Conservation (phyloP, 371 early-diverging fungal species). For the Gilbertella persicaria region DNA sequence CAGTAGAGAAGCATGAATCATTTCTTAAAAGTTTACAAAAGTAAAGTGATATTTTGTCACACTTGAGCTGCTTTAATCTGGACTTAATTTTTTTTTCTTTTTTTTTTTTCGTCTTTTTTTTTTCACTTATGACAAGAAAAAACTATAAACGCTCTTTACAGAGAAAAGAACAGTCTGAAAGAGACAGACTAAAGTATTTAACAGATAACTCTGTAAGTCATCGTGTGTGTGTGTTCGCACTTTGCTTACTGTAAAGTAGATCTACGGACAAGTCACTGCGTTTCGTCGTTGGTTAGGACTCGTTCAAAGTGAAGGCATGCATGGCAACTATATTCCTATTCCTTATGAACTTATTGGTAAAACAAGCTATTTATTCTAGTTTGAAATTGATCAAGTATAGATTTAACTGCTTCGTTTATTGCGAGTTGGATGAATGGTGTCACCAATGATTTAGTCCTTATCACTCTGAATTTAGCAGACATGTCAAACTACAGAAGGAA, state of each 20-base stretch:
- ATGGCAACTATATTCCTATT: constrained; percentile 43
- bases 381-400: constrained; percentile 18
- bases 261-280: constrained; percentile 32
- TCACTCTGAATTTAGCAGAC: constrained; percentile 19
- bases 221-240: neutral
- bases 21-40: too few relatives aligned
- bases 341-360: constrained; percentile 58
- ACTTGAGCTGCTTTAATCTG: too few relatives aligned
- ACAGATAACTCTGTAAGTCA: constrained; percentile 26
- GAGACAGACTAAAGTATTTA: constrained; percentile 32
- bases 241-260: constrained; percentile 5
- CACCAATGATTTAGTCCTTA: constrained; percentile 29
- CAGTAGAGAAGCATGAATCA: too few relatives aligned
- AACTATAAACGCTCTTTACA: constrained; percentile 26
- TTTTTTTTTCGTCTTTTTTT: neutral
- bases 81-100: too few relatives aligned
- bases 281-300: constrained; percentile 28
- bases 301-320: constrained; percentile 28
- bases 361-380: neutral
- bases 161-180: constrained; percentile 45
- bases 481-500: constrained; percentile 21
- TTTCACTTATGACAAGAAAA: constrained; percentile 8
- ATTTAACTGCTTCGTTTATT: constrained; percentile 53
- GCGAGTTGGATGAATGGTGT: constrained; percentile 46
- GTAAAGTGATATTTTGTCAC: too few relatives aligned